Evolutionary conservation across 208 protist genomes (phyloP).

Genomic region (Trypanosoma theileri): DNA sequence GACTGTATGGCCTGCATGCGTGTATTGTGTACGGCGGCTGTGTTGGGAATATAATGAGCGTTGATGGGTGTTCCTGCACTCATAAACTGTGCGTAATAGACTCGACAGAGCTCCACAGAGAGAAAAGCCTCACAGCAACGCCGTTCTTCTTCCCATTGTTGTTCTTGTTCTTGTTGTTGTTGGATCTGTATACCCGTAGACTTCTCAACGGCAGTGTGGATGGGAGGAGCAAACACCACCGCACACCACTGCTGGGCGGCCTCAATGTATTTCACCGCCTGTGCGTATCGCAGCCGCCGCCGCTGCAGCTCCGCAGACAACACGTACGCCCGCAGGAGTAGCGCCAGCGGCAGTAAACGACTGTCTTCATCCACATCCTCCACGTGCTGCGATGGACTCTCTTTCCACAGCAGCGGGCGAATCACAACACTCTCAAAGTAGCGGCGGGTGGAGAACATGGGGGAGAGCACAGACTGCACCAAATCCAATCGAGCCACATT

Average conservation of each 20-base stretch:
- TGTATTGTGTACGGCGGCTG: slow-evolving; percentile 4
- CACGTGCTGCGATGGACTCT: too few species aligned
- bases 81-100: slow-evolving; percentile 41
- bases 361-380: slow-evolving; percentile 20
- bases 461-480: slow-evolving; percentile 49
- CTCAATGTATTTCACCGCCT: slow-evolving; percentile 36
- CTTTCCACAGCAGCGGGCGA: slow-evolving; percentile 14
- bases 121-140: slow-evolving; percentile 43
- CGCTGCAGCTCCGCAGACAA: slow-evolving; percentile 36
- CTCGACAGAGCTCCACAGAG: slow-evolving; percentile 43
- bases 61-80: not conserved
- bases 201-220: not conserved
- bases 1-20: slow-evolving; percentile 12
- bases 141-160: slow-evolving; percentile 29
- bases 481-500: slow-evolving; percentile 40
- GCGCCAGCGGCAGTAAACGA: slow-evolving; percentile 37
- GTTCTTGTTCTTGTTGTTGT: not conserved
- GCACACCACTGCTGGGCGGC: slow-evolving; percentile 25
- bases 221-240: not conserved
- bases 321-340: slow-evolving; percentile 46
- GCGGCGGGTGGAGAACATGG: slow-evolving; percentile 37
- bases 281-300: slow-evolving; percentile 17
- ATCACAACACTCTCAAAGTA: slow-evolving; percentile 23
- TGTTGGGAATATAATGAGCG: not conserved
- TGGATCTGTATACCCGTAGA: not conserved